These are phyloP conservation scores for Neltuma alba DNA, from an alignment of 306 rosid species.

Conservation along the genomic window DNA sequence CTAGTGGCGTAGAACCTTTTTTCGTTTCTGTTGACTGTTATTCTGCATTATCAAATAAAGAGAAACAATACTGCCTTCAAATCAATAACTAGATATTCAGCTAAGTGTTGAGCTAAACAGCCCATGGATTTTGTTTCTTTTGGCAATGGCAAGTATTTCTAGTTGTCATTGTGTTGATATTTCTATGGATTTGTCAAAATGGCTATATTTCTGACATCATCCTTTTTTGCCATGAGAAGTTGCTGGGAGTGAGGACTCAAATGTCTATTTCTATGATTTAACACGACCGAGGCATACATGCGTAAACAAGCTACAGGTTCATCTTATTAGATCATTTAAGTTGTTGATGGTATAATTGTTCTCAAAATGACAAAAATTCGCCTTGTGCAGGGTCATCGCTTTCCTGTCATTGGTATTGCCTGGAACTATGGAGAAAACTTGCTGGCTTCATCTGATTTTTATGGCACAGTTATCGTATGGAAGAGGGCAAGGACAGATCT, in stretches of 20 bases:
- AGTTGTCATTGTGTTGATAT: background rate
- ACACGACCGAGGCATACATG: conserved; percentile 92
- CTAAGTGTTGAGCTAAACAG: background rate
- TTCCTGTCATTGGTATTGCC: conserved; percentile 85
- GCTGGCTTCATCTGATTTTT: conserved; percentile 91
- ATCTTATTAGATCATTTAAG: conserved; percentile 30
- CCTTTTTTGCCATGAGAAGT: conserved; percentile 53
- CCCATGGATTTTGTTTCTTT: background rate
- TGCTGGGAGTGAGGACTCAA: conserved; percentile 98
- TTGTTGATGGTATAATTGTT: background rate
- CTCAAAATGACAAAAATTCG: conserved; percentile 35
- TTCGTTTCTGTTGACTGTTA: background rate
- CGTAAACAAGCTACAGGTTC: conserved; percentile 96
- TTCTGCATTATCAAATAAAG: background rate
- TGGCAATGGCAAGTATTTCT: background rate
- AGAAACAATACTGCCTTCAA: conserved; percentile 1
- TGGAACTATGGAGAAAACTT: conserved; percentile 97
- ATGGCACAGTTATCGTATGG: conserved; percentile 93
- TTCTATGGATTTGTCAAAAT: background rate
- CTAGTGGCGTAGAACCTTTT: background rate
- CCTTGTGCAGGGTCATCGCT: conserved; percentile 86
- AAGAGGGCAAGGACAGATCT: conserved; percentile 81
- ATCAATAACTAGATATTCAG: background rate
- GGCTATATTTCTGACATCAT: conserved; percentile 38
- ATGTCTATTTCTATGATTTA: conserved; percentile 93